Conservation (phyloP, 495 filamentous ascomycete species). For the Hapsidospora chrysogenum region DNA sequence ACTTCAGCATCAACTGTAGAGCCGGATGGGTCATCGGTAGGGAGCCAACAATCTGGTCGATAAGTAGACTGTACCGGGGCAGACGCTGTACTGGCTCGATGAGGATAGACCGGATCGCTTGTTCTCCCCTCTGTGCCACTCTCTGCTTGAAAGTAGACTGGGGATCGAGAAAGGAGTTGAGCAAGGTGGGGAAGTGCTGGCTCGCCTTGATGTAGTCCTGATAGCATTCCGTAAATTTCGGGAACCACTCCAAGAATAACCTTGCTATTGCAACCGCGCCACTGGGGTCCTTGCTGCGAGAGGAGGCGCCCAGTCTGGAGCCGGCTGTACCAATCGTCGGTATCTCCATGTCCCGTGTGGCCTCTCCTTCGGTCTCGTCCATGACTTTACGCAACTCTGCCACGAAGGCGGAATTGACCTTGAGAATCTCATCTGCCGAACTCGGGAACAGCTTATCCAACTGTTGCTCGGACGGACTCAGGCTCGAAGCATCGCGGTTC, state of each 20-base stretch:
- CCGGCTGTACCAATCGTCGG: constrained; percentile 9
- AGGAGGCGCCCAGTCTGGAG: constrained; percentile 29
- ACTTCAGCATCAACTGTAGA: constrained; percentile 60
- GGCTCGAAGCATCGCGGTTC: constrained; percentile 37
- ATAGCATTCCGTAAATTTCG: constrained; percentile 76
- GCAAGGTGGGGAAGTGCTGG: constrained; percentile 61
- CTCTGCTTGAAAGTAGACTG: constrained; percentile 65
- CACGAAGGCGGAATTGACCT: constrained; percentile 65
- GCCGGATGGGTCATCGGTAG: constrained; percentile 74
- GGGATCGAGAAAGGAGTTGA: constrained; percentile 57
- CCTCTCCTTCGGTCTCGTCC: constrained; percentile 70
- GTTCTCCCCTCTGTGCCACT: constrained; percentile 75
- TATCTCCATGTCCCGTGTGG: constrained; percentile 45
- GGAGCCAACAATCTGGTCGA: constrained; percentile 80
- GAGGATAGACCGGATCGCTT: constrained; percentile 73
- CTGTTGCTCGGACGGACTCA: constrained; percentile 54
- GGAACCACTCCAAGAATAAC: constrained; percentile 73
- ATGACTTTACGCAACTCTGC: constrained; percentile 55
- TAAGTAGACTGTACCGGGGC: constrained; percentile 86
- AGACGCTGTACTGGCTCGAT: constrained; percentile 95
- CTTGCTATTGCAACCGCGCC: constrained; percentile 61
- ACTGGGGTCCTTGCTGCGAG: constrained; percentile 47
- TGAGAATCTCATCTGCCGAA: constrained; percentile 57
- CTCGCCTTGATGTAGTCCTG: constrained; percentile 80
- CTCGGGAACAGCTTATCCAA: constrained; percentile 65